Base-by-base conservation (phyloP, 2,329 filamentous ascomycete genomes). In the Microcyclospora pomicola region DNA sequence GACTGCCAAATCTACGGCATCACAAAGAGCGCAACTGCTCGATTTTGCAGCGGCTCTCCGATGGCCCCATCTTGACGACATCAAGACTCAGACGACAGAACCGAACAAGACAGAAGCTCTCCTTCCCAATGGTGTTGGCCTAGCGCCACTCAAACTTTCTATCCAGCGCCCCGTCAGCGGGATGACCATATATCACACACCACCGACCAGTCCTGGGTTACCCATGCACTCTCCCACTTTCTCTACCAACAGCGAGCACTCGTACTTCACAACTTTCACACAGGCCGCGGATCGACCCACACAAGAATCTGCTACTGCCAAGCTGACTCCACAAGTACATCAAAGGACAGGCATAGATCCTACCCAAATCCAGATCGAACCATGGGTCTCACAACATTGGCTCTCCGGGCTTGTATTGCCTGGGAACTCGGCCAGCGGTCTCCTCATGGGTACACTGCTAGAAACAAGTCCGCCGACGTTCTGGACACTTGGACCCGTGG, bases 401-500 rank as follows among this genome's bases (percentile, higher is more conserved):
- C 58, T 75, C 0, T 68, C 68, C 1, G 71, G 71, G 0, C 55
- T 75, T 15, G 59, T 74, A 1, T 51, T 74, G 29, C 71, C 72
- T 0, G 72, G 72, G 3, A 67, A 72, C 46, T 51, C 63, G 3
- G 67, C 71, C 14, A 65, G 62, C 30, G 66, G 74, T 40, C 61
- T 74, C 16, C 58, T 76, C n/a, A 69, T 76, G 27, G 66, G 65
- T 2, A 69, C 69, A 0, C 42, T 75, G 6, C 54, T 75, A 2
- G 72, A 75, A 42, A 75, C 73, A 43, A 68, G 72, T 39, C 58
- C 60, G 10, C 46, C 60, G 3, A 69, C 69, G 1, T 60, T 74
- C 6, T 49, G 56, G 14, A 54, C 54, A 16, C 57, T 75, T 1
- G 71, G 71, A 0, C 61, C 69, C 10, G 59, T 61, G 6, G 68